These are phyloP conservation scores for Terfezia boudieri DNA, from an alignment of 495 filamentous ascomycete genomes.

Conservation along the genomic window DNA sequence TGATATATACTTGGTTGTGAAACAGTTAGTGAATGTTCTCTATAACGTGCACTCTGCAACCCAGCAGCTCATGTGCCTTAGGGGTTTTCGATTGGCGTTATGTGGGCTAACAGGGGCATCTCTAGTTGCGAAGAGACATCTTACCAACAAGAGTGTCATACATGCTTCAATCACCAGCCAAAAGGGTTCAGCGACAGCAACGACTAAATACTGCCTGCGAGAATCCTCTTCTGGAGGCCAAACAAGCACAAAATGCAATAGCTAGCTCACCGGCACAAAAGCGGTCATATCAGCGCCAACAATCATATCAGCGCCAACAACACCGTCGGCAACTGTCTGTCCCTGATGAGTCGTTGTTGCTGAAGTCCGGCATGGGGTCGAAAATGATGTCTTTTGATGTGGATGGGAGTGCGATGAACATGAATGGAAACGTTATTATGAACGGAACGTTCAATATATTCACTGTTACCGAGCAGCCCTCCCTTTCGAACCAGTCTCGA, in stretches of 20 bases:
- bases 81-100: not conserved
- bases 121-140: too few species aligned
- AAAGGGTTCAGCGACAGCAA: conserved; percentile 14
- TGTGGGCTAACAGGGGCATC: not conserved
- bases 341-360: conserved; percentile 12
- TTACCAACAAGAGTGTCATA: conserved; percentile 4
- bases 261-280: conserved; percentile 6
- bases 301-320: conserved; percentile 8
- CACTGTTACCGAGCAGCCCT: not conserved
- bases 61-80: too few species aligned
- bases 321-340: conserved; percentile 15
- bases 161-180: conserved; percentile 17
- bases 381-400: not conserved
- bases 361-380: not conserved
- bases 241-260: conserved; percentile 13
- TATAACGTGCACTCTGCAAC: too few species aligned
- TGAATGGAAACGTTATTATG: too few species aligned
- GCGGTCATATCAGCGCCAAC: conserved; percentile 7
- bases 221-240: conserved; percentile 14
- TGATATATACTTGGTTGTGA: too few species aligned
- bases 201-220: conserved; percentile 13
- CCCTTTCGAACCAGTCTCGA: not conserved
- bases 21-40: too few species aligned
- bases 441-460: not conserved
- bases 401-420: not conserved